These are phyloP conservation scores for Gaultheria prostrata DNA, from an alignment of 148 eudicot species.

Conservation along the genomic window DNA sequence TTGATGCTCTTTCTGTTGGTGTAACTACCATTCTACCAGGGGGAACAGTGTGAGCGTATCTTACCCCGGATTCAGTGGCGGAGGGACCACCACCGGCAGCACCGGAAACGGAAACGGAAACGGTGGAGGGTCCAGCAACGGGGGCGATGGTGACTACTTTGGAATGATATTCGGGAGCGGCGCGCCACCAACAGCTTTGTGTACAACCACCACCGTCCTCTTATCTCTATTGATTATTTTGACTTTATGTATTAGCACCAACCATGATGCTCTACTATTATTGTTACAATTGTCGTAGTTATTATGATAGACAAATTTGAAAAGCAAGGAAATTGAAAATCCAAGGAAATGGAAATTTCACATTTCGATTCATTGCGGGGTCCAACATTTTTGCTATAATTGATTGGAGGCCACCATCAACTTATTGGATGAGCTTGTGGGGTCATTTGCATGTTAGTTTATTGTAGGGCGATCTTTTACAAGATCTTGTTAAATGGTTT, in stretches of 20 bases:
- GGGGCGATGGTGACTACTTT: neutral
- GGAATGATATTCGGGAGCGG: conserved; percentile 21
- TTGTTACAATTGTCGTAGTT: neutral
- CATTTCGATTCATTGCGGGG: neutral
- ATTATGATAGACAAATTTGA: neutral
- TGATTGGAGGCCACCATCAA: neutral
- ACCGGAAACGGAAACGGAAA: neutral
- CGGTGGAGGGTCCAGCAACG: conserved; percentile 11
- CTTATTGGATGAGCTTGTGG: conserved; percentile 6
- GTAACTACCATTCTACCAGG: conserved; percentile 13
- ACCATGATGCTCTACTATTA: neutral
- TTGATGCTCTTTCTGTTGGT: neutral
- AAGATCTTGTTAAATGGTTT: neutral
- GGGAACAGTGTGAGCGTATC: conserved; percentile 13
- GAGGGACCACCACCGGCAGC: neutral
- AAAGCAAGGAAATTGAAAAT: neutral
- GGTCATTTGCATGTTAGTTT: neutral
- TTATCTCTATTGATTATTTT: neutral
- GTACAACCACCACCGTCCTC: conserved; percentile 7
- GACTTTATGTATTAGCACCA: conserved; percentile 12
- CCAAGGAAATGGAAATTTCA: neutral
- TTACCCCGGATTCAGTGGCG: conserved; percentile 12
- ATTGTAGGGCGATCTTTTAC: neutral
- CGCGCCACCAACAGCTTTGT: conserved; percentile 12
- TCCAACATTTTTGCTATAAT: neutral